Conservation (phyloP, 768 basidiomycete species). For the Psilocybe cyanescens region DNA sequence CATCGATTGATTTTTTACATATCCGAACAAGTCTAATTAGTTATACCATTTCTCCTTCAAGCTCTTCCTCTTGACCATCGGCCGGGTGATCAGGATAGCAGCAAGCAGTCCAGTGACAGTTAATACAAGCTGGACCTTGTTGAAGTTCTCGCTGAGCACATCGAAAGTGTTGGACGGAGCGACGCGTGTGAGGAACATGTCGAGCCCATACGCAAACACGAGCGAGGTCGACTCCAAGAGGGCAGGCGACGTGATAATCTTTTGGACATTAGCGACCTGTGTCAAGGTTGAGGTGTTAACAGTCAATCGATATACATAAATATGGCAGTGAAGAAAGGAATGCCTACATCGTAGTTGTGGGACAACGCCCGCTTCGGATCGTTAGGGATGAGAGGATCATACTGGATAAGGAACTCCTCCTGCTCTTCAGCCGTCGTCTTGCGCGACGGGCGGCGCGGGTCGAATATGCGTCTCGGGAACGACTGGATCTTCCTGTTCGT, state of each 20-base stretch:
- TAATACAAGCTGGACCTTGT: constrained; percentile 87
- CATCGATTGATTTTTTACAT: too few species aligned
- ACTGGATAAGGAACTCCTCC: constrained; percentile 86
- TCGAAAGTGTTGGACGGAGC: constrained; percentile 93
- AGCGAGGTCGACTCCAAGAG: constrained; percentile 92
- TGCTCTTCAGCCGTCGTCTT: constrained; percentile 78
- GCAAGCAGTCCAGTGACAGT: constrained; percentile 73
- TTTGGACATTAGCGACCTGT: constrained; percentile 70
- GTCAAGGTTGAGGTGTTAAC: not conserved
- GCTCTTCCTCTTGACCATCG: constrained; percentile 75
- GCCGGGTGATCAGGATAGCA: constrained; percentile 82
- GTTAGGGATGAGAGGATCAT: constrained; percentile 78
- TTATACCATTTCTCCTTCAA: constrained; percentile 78
- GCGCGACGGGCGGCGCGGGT: constrained; percentile 80
- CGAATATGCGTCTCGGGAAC: constrained; percentile 71
- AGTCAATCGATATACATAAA: not conserved
- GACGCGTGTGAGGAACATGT: constrained; percentile 86
- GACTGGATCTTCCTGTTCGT: constrained; percentile 73
- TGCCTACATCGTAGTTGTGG: constrained; percentile 47
- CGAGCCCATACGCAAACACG: constrained; percentile 84
- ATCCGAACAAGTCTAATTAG: constrained; percentile 19
- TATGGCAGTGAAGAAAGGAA: not conserved
- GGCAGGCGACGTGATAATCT: constrained; percentile 79
- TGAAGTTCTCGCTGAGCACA: constrained; percentile 89
- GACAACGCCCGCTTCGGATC: constrained; percentile 63